Percentiles rank a stretch among this genome's conserved stretches.
Conservation (phyloP, 2,329 filamentous ascomycete species). For the Phoma sp. region DNA sequence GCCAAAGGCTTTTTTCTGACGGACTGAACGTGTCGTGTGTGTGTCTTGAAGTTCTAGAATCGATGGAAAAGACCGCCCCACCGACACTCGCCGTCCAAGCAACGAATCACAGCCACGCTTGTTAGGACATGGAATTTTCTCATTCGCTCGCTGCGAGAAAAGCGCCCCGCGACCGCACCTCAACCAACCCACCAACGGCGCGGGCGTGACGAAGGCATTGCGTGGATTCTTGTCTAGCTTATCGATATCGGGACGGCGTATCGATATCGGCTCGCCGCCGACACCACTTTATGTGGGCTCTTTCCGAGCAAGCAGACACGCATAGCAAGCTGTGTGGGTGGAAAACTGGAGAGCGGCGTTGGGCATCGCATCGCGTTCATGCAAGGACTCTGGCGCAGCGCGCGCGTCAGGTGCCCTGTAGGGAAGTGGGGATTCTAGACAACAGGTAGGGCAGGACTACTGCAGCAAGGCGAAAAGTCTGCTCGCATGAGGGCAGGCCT, state of each 20-base stretch:
- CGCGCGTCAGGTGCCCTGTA: neutral
- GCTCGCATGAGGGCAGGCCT: constrained; percentile 1
- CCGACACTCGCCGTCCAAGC: neutral
- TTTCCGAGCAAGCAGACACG: neutral
- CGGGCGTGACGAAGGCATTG: constrained; percentile 13
- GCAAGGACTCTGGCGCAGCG: constrained; percentile 6
- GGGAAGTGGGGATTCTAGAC: constrained; percentile 14
- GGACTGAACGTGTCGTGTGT: neutral
- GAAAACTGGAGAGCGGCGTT: constrained; percentile 16
- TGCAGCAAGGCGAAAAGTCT: constrained; percentile 19
- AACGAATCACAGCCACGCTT: neutral
- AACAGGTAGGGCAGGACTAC: constrained; percentile 5
- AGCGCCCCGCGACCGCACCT: neutral
- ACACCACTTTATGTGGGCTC: constrained; percentile 1
- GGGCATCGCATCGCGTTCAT: neutral
- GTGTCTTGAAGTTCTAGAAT: constrained; percentile 10
- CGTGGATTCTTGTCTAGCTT: neutral
- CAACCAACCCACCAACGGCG: constrained; percentile 1
- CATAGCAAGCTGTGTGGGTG: constrained; percentile 9
- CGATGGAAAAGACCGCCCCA: neutral
- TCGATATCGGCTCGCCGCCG: constrained; percentile 17
- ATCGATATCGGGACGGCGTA: constrained; percentile 15
- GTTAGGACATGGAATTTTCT: constrained; percentile 1
- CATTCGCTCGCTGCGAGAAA: constrained; percentile 6
- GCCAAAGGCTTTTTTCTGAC: neutral